phyloP scores from a whole-genome alignment of 2,329 filamentous ascomycete species.

The Leptodontidium sp. region DNA sequence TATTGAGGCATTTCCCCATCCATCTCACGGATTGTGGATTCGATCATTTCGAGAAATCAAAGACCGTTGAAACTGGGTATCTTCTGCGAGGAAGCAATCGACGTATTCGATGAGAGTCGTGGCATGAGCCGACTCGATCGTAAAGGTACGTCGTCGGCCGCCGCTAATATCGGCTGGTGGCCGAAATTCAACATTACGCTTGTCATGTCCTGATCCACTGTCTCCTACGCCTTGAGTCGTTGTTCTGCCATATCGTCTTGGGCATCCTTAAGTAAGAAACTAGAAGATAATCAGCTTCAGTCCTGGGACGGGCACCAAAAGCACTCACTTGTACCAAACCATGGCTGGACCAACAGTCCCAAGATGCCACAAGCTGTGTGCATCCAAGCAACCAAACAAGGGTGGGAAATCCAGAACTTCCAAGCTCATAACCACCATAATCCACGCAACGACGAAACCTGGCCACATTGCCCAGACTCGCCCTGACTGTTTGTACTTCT shows the following conservation, averaged over 20 bases:
- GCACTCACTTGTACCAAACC: conserved; percentile 91
- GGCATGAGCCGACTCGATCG: not conserved
- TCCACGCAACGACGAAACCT: conserved; percentile 88
- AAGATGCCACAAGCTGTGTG: conserved; percentile 95
- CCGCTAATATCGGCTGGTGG: not conserved
- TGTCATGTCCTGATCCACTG: not conserved
- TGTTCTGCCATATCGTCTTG: conserved; percentile 80
- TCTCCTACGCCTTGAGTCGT: conserved; percentile 71
- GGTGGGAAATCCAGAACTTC: conserved; percentile 95
- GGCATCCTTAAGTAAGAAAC: conserved; percentile 87
- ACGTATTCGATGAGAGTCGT: not conserved
- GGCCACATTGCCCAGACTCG: conserved; percentile 88
- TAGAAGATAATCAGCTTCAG: conserved; percentile 49
- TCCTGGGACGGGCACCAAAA: not conserved
- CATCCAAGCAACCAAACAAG: conserved; percentile 82
- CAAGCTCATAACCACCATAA: conserved; percentile 92
- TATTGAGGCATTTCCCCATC: not conserved
- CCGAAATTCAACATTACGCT: conserved; percentile 18
- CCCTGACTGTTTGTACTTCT: conserved; percentile 74
- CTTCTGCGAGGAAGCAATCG: not conserved
- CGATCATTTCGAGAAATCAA: not conserved
- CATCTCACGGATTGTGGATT: not conserved
- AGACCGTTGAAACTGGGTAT: conserved; percentile 5
- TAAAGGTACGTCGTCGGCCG: not conserved
- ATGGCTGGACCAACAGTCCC: conserved; percentile 88